Conservation (phyloP, 169 alveolate species). For the Theileria orientalis region DNA sequence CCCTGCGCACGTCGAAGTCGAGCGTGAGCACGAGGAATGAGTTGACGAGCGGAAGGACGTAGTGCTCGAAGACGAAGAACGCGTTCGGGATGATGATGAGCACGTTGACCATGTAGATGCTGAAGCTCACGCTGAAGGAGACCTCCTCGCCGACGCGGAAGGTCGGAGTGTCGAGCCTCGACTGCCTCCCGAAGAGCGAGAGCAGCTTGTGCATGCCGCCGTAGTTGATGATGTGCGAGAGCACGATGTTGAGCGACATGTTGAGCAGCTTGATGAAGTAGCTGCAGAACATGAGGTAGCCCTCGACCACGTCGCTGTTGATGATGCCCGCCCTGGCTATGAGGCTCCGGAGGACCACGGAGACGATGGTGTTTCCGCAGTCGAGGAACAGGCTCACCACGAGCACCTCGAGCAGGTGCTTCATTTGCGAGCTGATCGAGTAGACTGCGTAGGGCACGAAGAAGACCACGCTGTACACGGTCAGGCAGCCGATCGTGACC, state of each 20-base stretch:
- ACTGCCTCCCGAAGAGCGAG: conserved; percentile 22
- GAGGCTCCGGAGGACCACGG: conserved; percentile 26
- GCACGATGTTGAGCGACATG: conserved; percentile 51
- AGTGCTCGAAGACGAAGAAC: conserved; percentile 6
- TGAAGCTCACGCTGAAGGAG: conserved; percentile 40
- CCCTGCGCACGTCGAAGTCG: conserved; percentile 15
- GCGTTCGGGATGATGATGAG: conserved; percentile 40
- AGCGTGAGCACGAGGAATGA: conserved; percentile 29
- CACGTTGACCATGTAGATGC: conserved; percentile 35
- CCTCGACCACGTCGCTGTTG: conserved; percentile 47
- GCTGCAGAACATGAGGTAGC: conserved; percentile 56
- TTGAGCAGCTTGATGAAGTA: conserved; percentile 45
- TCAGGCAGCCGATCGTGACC: conserved; percentile 18
- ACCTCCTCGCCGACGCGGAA: conserved; percentile 65
- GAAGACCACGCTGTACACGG: conserved; percentile 62
- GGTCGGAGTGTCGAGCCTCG: conserved; percentile 26
- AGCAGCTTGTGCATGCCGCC: conserved; percentile 70
- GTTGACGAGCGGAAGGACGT: conserved; percentile 30
- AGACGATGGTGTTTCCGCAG: conserved; percentile 60
- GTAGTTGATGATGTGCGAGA: conserved; percentile 67
- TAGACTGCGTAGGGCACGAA: conserved; percentile 72
- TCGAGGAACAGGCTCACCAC: conserved; percentile 61
- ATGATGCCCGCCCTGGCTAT: conserved; percentile 46
- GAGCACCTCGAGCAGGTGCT: conserved; percentile 32
- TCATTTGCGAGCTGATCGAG: conserved; percentile 33